Evolutionary conservation across 768 basidiomycete species (phyloP), one percentile per base, ranked within the genome.

Genomic region (Multifurca ochricompacta): DNA sequence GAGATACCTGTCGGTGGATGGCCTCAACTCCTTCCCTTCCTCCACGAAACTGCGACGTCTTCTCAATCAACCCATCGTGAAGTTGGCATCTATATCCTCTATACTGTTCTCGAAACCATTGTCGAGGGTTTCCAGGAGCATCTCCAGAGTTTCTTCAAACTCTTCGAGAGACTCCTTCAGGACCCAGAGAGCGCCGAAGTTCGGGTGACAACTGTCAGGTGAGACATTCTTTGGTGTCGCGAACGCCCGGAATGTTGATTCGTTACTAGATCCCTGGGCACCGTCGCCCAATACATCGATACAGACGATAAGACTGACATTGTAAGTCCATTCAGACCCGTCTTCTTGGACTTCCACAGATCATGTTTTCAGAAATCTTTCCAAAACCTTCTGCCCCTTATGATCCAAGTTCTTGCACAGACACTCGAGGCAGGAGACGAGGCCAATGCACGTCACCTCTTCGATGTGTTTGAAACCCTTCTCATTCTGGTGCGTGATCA

Each of bases 381-480:
- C 77, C 96, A 96, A 76, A 70, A 70, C 6, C 78, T 95, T 36
- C 79, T 99, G 42, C 92, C 93, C 30, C 72, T 74, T 25, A 94
- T 98, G 79, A 87, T 98, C 48, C 77, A 80, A 54, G 93, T 97
- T 46, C 83, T 97, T 35, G 85, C 85, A 4, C 85, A 91, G 68
- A 78, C 83, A 35, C 81, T 98, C 6, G 87, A 88, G 61, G 68
- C 78, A 32, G 80, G 78, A 32, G 87, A 97, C 64, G 91, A 93
- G 65, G 75, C 77, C 32, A 82, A 82, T 50, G 89, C 91, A 42
- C 83, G 93, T 60, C 83, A 94, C 64, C 75, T 93, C 23, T 96
- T 97, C 65, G 96, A 99, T 66, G 91, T 97, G 27, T 77, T 98
- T 59, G 96, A 98, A 75, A 94, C 91, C 0, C 82, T 98, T 43